Base-by-base conservation (phyloP, 306 rosid genomes). In the Ziziphus jujuba region DNA sequence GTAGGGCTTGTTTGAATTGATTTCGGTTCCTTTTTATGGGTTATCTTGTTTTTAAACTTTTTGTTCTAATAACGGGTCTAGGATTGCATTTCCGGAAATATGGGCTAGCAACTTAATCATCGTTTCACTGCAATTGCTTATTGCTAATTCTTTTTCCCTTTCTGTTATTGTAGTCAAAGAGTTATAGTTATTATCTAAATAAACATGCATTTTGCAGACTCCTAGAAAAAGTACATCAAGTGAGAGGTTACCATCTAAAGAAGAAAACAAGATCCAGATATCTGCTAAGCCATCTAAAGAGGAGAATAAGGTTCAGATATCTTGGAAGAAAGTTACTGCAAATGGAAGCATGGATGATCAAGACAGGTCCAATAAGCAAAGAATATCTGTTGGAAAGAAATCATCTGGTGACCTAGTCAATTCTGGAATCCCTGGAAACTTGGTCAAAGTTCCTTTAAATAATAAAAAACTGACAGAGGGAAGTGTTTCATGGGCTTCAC, bases 401-500 rank as follows among this genome's bases (percentile, higher is more conserved):
- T 87, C 87, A 50, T 73, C 88, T 5, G 70, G 76, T 8, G 91
- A 93, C 14, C 72, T 53, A 73, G 73, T 82, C 22, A 70, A 73
- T 66, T 59, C 54, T 38, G 95, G 91, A 62, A 65, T 88, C 44
- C 91, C 92, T 4, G 92, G 85, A 70, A 91, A 87, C 80, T 74
- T 90, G 81, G 84, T 84, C 50, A 95, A 85, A 75, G 83, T 90
- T 80, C 79, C 96, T 72, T 70, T 78, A 47, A 85, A 56, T 75
- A 74, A 80, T 67, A 87, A 77, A 82, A 88, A 81, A 66, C 81
- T 91, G 84, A 79, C 84, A 22, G 96, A 95, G 56, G 82, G 83
- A 49, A 83, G 82, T 80, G 83, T 82, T 72, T 87, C 91, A 43
- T 95, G 97, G 97, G 69, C 91, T 80, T 83, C 92, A 21, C 91